Evolutionary conservation across 1,284 basidiomycete genomes (phyloP), one percentile per base, ranked within the genome.

Genomic region (Melampsora abietis-canadensis): DNA sequence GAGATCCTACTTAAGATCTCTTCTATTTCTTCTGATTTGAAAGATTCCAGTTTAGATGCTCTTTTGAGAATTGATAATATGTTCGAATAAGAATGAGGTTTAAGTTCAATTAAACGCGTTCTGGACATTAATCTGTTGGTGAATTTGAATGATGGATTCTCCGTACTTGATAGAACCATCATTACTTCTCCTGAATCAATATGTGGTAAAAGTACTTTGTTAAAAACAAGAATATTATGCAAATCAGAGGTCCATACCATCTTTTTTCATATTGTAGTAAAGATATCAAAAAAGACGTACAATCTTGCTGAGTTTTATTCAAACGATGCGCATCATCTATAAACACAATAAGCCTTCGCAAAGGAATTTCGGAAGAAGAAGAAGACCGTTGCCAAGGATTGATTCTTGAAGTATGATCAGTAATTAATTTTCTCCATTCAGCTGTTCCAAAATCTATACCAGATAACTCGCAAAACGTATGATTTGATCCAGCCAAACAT

Each of bases 261-360:
- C 85, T 77, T 87, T 91, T 0, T 91, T 91, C 14, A 92, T 84
- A 81, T 92, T 91, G 12, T 91, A 85, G 79, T 92, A 90, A 86
- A 91, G 54, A 51, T 15, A 24, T 21, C 31, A 59, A 67, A 60
- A 60, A 61, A 15, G 68, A 24, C 44, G 47, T 46, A 74, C 78
- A 17, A 77, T 89, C 90, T 82, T 92, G 92, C 80, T 93, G 91
- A 2, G 89, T 85, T 78, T 88, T 90, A 79, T 88, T 92, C 80
- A 94, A 84, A n/a, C 90, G 86, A 82, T 95, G 92, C 4, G 95
- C 88, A 82, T 95, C 92, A 79, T 95, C 93, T 76, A 92, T 82
- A 80, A 92, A 92, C 3, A 92, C 80, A 24, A 92, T 82, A 0
- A 90, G 92, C 69, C 86, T 62, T 12, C 27, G 30, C 4, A 34